Conservation (phyloP, 2,329 filamentous ascomycete species). For the Ilyonectria robusta region DNA sequence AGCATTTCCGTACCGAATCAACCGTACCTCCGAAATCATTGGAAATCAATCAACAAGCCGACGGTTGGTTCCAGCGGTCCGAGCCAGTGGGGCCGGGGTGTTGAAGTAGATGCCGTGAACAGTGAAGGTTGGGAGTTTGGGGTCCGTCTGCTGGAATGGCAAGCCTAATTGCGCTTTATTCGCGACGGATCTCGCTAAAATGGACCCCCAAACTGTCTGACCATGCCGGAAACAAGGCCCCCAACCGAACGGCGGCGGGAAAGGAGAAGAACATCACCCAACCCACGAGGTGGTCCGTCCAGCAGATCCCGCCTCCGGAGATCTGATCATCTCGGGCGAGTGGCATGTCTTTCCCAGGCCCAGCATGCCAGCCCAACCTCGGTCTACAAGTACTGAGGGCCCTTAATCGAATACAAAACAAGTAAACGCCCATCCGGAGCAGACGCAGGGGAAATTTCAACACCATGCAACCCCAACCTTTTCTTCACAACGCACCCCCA, state of each 20-base stretch:
- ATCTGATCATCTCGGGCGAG: conserved; percentile 13
- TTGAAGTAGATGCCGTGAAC: background rate
- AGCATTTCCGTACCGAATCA: background rate
- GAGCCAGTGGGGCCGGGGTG: conserved; percentile 12
- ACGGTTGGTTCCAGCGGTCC: conserved; percentile 37
- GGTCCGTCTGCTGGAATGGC: background rate
- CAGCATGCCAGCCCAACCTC: conserved; percentile 3
- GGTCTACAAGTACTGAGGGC: conserved; percentile 8
- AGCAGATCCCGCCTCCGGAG: conserved; percentile 9
- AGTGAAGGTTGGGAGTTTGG: background rate
- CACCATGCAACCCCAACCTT: conserved; percentile 2
- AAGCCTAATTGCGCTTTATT: background rate
- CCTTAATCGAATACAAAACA: background rate
- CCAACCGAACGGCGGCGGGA: background rate
- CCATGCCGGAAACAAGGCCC: background rate
- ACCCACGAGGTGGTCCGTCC: conserved; percentile 17
- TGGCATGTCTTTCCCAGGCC: background rate
- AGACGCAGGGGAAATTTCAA: background rate
- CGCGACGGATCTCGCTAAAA: background rate
- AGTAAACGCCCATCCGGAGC: background rate
- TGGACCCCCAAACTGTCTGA: background rate
- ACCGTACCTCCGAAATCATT: conserved; percentile 1
- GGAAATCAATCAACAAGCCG: background rate
- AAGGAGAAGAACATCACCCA: background rate
- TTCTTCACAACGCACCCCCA: background rate